These are phyloP conservation scores for Sinapis alba DNA, from an alignment of 441 rosid species.

Conservation along the genomic window DNA sequence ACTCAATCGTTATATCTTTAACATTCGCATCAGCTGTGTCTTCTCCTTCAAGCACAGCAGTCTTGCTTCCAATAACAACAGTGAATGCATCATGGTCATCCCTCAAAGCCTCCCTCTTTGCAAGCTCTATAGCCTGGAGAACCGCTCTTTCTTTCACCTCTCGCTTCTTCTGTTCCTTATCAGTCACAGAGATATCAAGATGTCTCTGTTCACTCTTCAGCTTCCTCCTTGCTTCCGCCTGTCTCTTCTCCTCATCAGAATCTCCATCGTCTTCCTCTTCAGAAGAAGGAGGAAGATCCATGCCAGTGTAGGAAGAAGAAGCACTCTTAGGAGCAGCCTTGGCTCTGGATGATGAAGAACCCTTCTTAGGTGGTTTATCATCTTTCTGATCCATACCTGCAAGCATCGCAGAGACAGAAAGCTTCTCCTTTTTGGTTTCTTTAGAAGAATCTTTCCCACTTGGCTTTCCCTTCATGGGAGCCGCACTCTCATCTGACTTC, in stretches of 20 bases:
- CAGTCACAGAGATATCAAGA: constrained; percentile 62
- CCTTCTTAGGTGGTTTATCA: constrained; percentile 76
- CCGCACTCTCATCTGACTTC: constrained; percentile 58
- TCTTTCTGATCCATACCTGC: constrained; percentile 81
- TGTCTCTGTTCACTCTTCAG: constrained; percentile 52
- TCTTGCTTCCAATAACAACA: constrained; percentile 82
- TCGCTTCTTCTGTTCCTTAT: constrained; percentile 79
- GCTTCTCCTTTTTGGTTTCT: constrained; percentile 64
- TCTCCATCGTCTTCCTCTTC: constrained; percentile 61
- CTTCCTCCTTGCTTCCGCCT: constrained; percentile 43
- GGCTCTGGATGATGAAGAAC: constrained; percentile 55
- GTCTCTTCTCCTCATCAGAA: constrained; percentile 47
- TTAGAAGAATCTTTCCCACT: constrained; percentile 54
- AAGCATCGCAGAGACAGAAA: constrained; percentile 81
- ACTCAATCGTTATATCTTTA: constrained; percentile 73
- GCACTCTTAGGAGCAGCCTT: constrained; percentile 45
- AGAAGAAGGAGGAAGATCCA: constrained; percentile 85
- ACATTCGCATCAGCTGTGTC: constrained; percentile 88
- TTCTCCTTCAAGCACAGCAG: constrained; percentile 83
- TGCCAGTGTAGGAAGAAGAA: constrained; percentile 64
- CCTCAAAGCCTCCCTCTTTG: constrained; percentile 75
- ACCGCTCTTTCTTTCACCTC: constrained; percentile 70
- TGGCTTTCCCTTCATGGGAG: constrained; percentile 46
- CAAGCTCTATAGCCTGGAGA: constrained; percentile 55
- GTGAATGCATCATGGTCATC: constrained; percentile 93